Evolutionary conservation across 2,329 filamentous ascomycete genomes (phyloP), one percentile per base, ranked within the genome.

Genomic region (Trichocomaceae sp.): DNA sequence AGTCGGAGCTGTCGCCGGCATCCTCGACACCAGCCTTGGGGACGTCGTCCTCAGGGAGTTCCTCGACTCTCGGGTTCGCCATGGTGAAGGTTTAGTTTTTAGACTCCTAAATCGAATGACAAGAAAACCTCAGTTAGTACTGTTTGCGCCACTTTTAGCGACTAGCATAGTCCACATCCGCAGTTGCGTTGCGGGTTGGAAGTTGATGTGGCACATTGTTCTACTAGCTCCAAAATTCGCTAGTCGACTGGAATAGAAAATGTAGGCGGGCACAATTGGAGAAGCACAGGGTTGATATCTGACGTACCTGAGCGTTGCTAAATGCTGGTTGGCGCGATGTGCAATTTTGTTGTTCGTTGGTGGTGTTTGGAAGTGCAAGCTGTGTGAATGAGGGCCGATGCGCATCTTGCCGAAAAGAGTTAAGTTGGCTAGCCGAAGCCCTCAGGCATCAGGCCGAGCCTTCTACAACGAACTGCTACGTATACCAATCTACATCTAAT

Each of bases 21-120:
- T 83, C 85, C 75, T 93, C 90, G 67, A 83, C 85, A 68, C 87
- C 87, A 67, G 86, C 84, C 83, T 93, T 91, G 80, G 88, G 85
- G 72, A 85, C 82, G 79, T 89, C 86, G 70, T 91, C 74, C 58
- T 97, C 93, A 67, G 89, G 87, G 69, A 99, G 84, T 80, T 99
- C 93, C 83, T 99, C 92, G 77, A 97, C 86, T 78, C 92, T 88
- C 75, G 92, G 89, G 82, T 96, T 95, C 75, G 93, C 87, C 93
- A 99, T 99, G 76, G 88, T 68, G 62, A 48, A 47, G 20, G 31
- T 31, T 37, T 15, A 35, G 29, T 23, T 20, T 10, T 42, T 19
- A 42, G 17, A 20, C 39, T 42, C 17, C 39, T 42, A 22, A 12
- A 42, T 10, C 4, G 3, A 42, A 7, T 29, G 26, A 29, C 26